A percentile compares a stretch with the other conserved stretches of the same genome.
These are phyloP conservation scores for Porphyrellus sp. DNA, from an alignment of 1,284 basidiomycete genomes.

Conservation along the genomic window DNA sequence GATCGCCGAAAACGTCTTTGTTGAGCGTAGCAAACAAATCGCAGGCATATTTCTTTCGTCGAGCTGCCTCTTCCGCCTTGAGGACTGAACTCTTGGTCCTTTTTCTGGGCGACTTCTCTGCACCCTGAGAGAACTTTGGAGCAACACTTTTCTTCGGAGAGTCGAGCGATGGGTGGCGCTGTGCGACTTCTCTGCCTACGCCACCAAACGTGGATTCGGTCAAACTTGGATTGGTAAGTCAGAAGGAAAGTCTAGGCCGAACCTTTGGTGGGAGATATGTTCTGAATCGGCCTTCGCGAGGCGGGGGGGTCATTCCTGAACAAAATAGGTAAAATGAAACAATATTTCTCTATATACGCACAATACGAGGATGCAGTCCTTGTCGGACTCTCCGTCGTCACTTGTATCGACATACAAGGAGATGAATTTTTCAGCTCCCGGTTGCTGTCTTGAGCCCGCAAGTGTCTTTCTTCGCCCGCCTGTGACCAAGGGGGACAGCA, in stretches of 20 bases:
- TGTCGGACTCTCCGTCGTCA: slow-evolving; percentile 35
- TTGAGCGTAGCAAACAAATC: slow-evolving; percentile 83
- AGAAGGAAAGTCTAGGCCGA: slow-evolving; percentile 1
- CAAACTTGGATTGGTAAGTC: background rate
- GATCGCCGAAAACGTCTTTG: slow-evolving; percentile 67
- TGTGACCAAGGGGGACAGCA: slow-evolving; percentile 28
- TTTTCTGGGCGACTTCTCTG: slow-evolving; percentile 29
- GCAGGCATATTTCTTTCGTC: slow-evolving; percentile 53
- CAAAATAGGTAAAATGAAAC: background rate
- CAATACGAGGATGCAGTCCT: slow-evolving; percentile 47
- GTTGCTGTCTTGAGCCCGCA: slow-evolving; percentile 9
- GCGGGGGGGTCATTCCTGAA: slow-evolving; percentile 44
- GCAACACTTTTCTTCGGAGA: slow-evolving; percentile 12
- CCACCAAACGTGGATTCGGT: slow-evolving; percentile 1
- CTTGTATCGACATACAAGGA: slow-evolving; percentile 33
- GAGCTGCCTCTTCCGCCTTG: slow-evolving; percentile 43
- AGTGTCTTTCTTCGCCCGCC: slow-evolving; percentile 1
- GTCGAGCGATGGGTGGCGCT: slow-evolving; percentile 5
- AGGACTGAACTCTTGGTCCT: slow-evolving; percentile 36
- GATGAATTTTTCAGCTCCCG: slow-evolving; percentile 9
- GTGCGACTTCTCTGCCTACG: slow-evolving; percentile 4
- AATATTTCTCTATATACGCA: slow-evolving; percentile 31
- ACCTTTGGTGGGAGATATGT: slow-evolving; percentile 17
- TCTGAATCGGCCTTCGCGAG: slow-evolving; percentile 44
- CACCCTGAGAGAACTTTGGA: slow-evolving; percentile 8